Percentiles rank a stretch among this genome's conserved stretches.
These are phyloP conservation scores for Solidago caesia DNA, from an alignment of 129 eudicot genomes.

Conservation along the genomic window DNA sequence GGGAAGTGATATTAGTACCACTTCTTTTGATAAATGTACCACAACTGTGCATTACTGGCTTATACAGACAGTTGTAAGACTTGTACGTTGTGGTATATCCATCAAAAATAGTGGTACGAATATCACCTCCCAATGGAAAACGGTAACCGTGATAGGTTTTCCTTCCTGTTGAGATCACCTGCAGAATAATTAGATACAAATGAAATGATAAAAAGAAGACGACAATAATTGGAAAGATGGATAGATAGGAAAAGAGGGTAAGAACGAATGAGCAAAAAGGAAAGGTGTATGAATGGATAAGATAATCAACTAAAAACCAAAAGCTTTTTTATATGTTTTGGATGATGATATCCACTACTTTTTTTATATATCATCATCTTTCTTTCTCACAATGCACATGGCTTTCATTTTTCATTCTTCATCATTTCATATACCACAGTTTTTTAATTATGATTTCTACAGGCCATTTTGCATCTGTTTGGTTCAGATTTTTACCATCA, in stretches of 20 bases:
- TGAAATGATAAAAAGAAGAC: neutral
- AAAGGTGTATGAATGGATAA: slow-evolving; percentile 27
- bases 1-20: no score
- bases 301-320: slow-evolving; percentile 20
- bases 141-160: neutral
- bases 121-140: no score
- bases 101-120: no score
- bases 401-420: slow-evolving; percentile 23
- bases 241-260: neutral
- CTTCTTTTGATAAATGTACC: no score
- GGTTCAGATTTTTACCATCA: slow-evolving; percentile 28
- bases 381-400: slow-evolving; percentile 18
- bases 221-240: neutral
- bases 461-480: slow-evolving; percentile 29
- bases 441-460: slow-evolving; percentile 24
- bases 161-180: no score
- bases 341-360: slow-evolving; percentile 38
- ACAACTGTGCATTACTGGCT: no score
- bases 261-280: neutral
- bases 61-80: no score
- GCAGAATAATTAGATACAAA: no score
- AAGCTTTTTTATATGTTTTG: slow-evolving; percentile 28
- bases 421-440: slow-evolving; percentile 10
- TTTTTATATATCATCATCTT: slow-evolving; percentile 14
- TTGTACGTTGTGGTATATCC: no score